phyloP scores from a whole-genome alignment of 257 asterid genomes.

The Salvia splendens region DNA sequence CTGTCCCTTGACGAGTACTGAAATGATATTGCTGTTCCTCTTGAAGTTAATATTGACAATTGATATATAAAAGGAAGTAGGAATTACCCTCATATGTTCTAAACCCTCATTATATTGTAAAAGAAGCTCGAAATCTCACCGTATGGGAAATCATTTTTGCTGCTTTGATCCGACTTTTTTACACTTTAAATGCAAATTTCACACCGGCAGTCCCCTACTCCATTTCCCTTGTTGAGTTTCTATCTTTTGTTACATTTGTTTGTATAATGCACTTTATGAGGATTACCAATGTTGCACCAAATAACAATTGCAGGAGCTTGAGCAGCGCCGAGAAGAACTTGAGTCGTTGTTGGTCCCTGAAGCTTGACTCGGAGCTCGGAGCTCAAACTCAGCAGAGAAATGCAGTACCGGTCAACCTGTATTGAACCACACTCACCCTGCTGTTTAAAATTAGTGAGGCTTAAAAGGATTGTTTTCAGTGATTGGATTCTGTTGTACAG shows the following conservation, averaged over 20 bases:
- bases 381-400: neutral
- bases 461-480: neutral
- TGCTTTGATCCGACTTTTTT: neutral
- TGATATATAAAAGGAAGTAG: neutral
- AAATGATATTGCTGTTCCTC: neutral
- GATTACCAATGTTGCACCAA: constrained; percentile 5
- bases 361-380: constrained; percentile 36
- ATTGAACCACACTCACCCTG: neutral
- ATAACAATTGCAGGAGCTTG: constrained; percentile 64
- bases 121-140: neutral
- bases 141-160: neutral
- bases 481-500: constrained; percentile 6
- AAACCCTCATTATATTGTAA: neutral
- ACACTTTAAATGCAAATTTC: neutral
- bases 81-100: neutral
- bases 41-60: too few relatives aligned
- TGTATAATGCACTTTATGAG: neutral
- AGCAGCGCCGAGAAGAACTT: constrained; percentile 86
- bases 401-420: neutral
- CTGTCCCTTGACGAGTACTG: neutral
- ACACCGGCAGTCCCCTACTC: neutral
- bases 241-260: neutral
- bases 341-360: constrained; percentile 57
- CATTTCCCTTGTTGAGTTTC: neutral
- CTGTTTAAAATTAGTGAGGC: neutral